phyloP scores from a whole-genome alignment of 805 yeast species.

The Nakazawaea sp. region DNA sequence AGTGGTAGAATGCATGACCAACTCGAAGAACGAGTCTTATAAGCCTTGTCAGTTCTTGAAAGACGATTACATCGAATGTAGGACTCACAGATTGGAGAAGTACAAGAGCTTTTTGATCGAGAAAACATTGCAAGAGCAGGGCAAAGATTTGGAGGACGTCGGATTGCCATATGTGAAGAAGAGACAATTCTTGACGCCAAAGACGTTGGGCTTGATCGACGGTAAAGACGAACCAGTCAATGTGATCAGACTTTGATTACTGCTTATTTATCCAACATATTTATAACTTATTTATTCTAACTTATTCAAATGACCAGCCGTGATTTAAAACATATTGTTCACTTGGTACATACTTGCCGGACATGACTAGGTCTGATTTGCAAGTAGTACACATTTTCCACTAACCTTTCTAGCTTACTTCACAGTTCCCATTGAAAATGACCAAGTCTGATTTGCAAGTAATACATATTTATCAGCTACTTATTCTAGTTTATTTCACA shows the following conservation, averaged over 20 bases:
- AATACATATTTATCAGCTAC: too few relatives aligned
- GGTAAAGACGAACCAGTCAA: conserved; percentile 21
- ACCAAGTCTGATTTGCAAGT: too few relatives aligned
- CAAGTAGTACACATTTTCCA: too few relatives aligned
- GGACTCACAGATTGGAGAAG: conserved; percentile 28
- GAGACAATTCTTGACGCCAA: conserved; percentile 30
- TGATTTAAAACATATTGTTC: background rate
- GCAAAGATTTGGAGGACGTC: conserved; percentile 19
- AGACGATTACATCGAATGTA: conserved; percentile 29
- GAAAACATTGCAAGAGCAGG: conserved; percentile 23
- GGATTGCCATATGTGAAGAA: conserved; percentile 33
- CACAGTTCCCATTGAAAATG: too few relatives aligned
- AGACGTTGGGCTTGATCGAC: conserved; percentile 28
- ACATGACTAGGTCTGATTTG: too few relatives aligned
- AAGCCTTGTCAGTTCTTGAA: conserved; percentile 25
- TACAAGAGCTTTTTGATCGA: conserved; percentile 27
- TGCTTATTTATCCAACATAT: conserved; percentile 5
- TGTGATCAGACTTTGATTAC: conserved; percentile 8
- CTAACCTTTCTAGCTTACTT: background rate
- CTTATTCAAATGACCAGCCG: background rate
- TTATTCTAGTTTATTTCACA: too few relatives aligned
- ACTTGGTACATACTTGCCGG: too few relatives aligned
- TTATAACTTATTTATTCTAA: background rate
- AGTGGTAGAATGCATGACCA: conserved; percentile 31
- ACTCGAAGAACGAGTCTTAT: conserved; percentile 20